Conservation (phyloP, 164 flowering plant species). For the Magnolia changhungtana region DNA sequence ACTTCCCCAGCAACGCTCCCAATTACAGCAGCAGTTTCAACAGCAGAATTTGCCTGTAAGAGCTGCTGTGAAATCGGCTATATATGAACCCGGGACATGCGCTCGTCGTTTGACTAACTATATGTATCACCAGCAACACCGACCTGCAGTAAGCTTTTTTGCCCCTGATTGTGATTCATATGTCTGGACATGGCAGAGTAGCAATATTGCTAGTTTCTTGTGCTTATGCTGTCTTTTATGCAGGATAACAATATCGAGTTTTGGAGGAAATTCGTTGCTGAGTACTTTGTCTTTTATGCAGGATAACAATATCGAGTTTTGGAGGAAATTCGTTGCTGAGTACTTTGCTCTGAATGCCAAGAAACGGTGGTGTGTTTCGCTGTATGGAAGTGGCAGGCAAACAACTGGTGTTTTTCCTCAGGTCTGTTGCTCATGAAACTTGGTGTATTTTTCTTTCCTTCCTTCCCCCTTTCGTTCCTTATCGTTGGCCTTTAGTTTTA, state of each 20-base stretch:
- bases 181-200: not conserved
- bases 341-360: slow-evolving; percentile 94
- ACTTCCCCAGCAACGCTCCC: slow-evolving; percentile 69
- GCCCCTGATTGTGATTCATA: not conserved
- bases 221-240: slow-evolving; percentile 14
- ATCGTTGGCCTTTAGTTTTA: too few species aligned
- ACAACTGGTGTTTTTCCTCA: slow-evolving; percentile 98
- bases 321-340: slow-evolving; percentile 96
- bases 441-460: not conserved
- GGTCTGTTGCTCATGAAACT: slow-evolving; percentile 32
- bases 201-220: not conserved
- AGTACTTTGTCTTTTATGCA: slow-evolving; percentile 59
- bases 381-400: slow-evolving; percentile 94
- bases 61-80: slow-evolving; percentile 52
- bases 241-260: slow-evolving; percentile 97
- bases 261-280: slow-evolving; percentile 96
- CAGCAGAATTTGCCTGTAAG: slow-evolving; percentile 57
- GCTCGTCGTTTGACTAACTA: slow-evolving; percentile 84
- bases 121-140: slow-evolving; percentile 88
- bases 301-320: slow-evolving; percentile 97
- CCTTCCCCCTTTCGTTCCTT: too few species aligned
- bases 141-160: slow-evolving; percentile 64
- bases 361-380: slow-evolving; percentile 98
- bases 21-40: slow-evolving; percentile 59
- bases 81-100: slow-evolving; percentile 87